Base-by-base conservation (phyloP, 2,329 filamentous ascomycete species). In the Teratosphaeria epicoccoides region DNA sequence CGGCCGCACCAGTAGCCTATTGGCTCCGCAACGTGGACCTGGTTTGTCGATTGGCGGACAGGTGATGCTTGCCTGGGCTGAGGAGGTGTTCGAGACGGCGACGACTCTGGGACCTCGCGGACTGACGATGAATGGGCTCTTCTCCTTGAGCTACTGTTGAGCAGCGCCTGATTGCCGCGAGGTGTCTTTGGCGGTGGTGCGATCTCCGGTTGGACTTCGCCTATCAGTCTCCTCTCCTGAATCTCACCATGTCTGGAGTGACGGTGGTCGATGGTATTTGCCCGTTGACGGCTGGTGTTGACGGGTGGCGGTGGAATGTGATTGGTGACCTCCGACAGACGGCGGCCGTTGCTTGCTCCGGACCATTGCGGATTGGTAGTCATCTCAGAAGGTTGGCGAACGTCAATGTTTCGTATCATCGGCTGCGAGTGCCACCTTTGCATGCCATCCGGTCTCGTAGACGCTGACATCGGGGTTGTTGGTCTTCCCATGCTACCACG, bases 1-100 rank as follows among this genome's bases (percentile, higher is more conserved):
- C 82, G 78, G 17, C 82, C 82, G 10, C 74, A 70, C 82, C 82
- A 85, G 64, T 82, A 84, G 2, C 71, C 65, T 1, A 74, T 72
- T 5, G 73, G 66, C 58, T 70, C 60, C 9, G 60, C 53, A 14
- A 28, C 55, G 47, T 40, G 45, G 45, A 65, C 50, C 47, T 59
- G 40, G 48, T 46, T n/a, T n/a, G 33, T 17, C 2, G n/a, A 20
- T 9, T 5, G 5, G n/a, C 33, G 33, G 2, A 20, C 14, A 17
- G 33, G 33, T 17, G 33, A 40, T 17, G 5, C 6, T 14, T 40
- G 4, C 20, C n/a, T 40, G n/a, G 14, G 33, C n/a, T 20, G n/a
- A 17, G 33, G 9, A 17, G 33, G 20, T 40, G 33, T 40, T 20
- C 6, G 33, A 20, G 14, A n/a, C 20, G 33, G 33, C 9, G 33